Conservation (phyloP, 768 basidiomycete species). For the Leccinum subtestaceum region DNA sequence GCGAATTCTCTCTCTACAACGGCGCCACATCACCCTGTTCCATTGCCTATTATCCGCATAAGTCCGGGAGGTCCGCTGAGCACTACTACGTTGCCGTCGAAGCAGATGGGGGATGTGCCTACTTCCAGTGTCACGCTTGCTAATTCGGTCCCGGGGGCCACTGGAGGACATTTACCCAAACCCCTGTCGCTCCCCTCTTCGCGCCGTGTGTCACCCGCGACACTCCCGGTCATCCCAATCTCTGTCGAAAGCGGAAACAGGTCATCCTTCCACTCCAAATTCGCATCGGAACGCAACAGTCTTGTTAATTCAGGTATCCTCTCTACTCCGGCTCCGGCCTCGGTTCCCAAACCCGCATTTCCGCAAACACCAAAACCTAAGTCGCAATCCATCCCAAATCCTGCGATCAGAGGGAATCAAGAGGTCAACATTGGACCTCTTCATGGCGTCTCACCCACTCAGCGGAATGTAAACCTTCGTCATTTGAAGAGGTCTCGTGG, state of each 20-base stretch:
- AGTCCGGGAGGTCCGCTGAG: constrained; percentile 1
- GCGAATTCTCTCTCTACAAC: neutral
- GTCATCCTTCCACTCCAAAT: constrained; percentile 7
- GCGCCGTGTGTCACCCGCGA: neutral
- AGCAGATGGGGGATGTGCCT: constrained; percentile 2
- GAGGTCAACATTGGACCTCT: constrained; percentile 26
- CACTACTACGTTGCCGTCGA: neutral
- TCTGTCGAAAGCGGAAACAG: constrained; percentile 13
- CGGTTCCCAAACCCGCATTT: constrained; percentile 10
- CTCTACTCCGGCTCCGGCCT: constrained; percentile 1
- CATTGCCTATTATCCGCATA: neutral
- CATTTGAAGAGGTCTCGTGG: constrained; percentile 28
- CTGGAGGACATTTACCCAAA: constrained; percentile 3
- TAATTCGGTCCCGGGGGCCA: neutral
- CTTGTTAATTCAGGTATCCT: neutral
- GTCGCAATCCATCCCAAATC: constrained; percentile 24
- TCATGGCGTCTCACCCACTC: constrained; percentile 21
- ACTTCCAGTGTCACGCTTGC: constrained; percentile 22
- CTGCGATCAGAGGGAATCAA: constrained; percentile 1
- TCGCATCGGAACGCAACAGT: constrained; percentile 16
- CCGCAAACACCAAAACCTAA: constrained; percentile 24
- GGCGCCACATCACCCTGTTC: neutral
- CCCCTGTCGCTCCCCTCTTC: neutral
- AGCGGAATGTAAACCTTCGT: constrained; percentile 30
- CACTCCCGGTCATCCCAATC: constrained; percentile 8